Evolutionary conservation across 2,329 filamentous ascomycete genomes (phyloP).

Genomic region (Geoglossum cookeanum): DNA sequence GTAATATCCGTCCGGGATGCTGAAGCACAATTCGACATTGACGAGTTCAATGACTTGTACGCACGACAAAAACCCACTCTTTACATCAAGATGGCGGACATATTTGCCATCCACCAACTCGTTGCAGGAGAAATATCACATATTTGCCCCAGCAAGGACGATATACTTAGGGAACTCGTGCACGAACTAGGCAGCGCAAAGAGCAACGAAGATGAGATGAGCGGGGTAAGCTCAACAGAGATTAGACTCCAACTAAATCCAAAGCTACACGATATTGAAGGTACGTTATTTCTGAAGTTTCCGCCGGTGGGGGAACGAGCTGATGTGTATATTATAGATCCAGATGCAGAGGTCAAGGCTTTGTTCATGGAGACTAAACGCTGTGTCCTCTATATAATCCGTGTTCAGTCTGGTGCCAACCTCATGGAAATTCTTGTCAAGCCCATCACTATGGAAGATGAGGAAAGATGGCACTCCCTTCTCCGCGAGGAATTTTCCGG

Average conservation of each 20-base stretch:
- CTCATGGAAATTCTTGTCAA: conserved; percentile 93
- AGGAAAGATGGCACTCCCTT: conserved; percentile 67
- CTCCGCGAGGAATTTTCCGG: conserved; percentile 62
- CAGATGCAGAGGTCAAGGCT: conserved; percentile 77
- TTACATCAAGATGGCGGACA: conserved; percentile 98
- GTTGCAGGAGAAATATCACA: conserved; percentile 58
- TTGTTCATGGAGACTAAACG: conserved; percentile 98
- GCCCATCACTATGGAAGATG: conserved; percentile 70
- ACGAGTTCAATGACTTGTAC: conserved; percentile 96
- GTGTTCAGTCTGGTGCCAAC: conserved; percentile 77
- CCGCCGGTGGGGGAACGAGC: background rate
- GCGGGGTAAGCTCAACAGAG: conserved; percentile 67
- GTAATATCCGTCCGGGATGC: conserved; percentile 72
- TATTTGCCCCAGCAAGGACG: conserved; percentile 65
- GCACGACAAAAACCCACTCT: conserved; percentile 89
- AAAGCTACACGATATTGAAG: conserved; percentile 70
- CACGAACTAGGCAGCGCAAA: conserved; percentile 90
- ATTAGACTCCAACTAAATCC: conserved; percentile 82
- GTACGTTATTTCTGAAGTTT: conserved; percentile 19
- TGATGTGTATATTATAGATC: conserved; percentile 34
- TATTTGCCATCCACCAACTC: conserved; percentile 87
- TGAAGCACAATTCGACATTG: conserved; percentile 88
- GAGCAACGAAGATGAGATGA: conserved; percentile 86
- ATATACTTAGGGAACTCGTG: conserved; percentile 76
- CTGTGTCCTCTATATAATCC: conserved; percentile 92